A percentile compares a stretch with the other conserved stretches of the same genome.
phyloP scores from a whole-genome alignment of 306 rosid genomes.

The Acacia crassicarpa region DNA sequence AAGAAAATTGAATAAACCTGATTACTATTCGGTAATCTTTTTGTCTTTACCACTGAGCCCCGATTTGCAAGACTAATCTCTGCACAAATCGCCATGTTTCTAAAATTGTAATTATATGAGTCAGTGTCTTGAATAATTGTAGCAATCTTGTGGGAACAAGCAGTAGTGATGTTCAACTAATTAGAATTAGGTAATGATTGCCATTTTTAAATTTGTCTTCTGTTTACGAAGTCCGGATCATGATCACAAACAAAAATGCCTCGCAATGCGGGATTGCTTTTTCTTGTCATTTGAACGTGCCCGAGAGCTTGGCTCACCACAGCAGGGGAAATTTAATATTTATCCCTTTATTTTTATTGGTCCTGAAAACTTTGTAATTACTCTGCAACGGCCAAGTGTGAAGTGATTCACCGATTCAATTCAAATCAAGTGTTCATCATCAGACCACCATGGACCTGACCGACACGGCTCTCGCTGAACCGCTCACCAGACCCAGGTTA shows the following conservation, averaged over 20 bases:
- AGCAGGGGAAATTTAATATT: not conserved
- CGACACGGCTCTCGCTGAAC: slow-evolving; percentile 18
- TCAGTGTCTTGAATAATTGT: slow-evolving; percentile 17
- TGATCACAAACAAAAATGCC: not conserved
- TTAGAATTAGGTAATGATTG: not conserved
- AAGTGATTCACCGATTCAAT: not conserved
- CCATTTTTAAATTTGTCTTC: not conserved
- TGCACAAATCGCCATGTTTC: not conserved
- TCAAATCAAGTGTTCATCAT: slow-evolving; percentile 23
- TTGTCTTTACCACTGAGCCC: not conserved
- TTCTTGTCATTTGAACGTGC: not conserved
- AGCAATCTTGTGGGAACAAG: slow-evolving; percentile 16
- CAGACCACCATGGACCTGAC: slow-evolving; percentile 15
- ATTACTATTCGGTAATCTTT: not conserved
- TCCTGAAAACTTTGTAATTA: not conserved
- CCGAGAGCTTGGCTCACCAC: not conserved
- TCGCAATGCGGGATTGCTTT: not conserved
- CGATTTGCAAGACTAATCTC: not conserved
- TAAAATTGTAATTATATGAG: slow-evolving; percentile 11
- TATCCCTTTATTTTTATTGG: not conserved
- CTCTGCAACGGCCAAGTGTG: not conserved
- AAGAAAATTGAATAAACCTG: not conserved
- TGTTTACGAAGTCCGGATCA: not conserved
- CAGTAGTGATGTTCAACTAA: not conserved
- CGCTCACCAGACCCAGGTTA: slow-evolving; percentile 17